These are phyloP conservation scores for Cucurbitaria berberidis DNA, from an alignment of 2,329 filamentous ascomycete genomes.

Conservation along the genomic window DNA sequence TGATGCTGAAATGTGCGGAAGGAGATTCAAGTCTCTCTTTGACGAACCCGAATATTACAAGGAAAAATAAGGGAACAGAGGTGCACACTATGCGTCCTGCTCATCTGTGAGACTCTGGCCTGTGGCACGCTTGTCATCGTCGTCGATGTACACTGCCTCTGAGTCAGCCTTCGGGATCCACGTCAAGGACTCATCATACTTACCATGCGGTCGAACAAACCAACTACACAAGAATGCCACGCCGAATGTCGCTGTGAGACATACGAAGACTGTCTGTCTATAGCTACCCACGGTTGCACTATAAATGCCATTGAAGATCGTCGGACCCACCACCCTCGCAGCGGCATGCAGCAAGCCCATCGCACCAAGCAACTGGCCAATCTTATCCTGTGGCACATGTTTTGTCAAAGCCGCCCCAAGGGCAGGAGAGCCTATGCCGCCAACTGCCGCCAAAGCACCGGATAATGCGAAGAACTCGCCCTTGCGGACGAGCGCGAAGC, in stretches of 20 bases:
- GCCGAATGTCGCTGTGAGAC: slow-evolving; percentile 70
- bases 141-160: slow-evolving; percentile 11
- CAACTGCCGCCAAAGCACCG: slow-evolving; percentile 75
- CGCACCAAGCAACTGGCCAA: slow-evolving; percentile 88
- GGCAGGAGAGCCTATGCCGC: slow-evolving; percentile 84
- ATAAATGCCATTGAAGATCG: slow-evolving; percentile 86
- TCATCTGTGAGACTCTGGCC: slow-evolving; percentile 2
- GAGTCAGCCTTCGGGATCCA: background rate
- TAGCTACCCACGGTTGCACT: slow-evolving; percentile 78
- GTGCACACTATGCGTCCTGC: background rate
- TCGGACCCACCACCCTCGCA: slow-evolving; percentile 77
- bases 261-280: slow-evolving; percentile 82
- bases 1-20: background rate
- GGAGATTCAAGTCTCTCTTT: background rate
- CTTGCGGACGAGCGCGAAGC: slow-evolving; percentile 71
- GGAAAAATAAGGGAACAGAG: background rate
- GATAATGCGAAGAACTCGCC: slow-evolving; percentile 71
- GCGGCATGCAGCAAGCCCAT: slow-evolving; percentile 85
- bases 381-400: slow-evolving; percentile 80
- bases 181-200: slow-evolving; percentile 46
- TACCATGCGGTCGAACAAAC: slow-evolving; percentile 76
- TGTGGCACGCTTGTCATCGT: slow-evolving; percentile 5
- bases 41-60: background rate
- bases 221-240: slow-evolving; percentile 70
- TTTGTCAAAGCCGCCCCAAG: slow-evolving; percentile 86